A percentile compares a stretch with the other conserved stretches of the same genome.
Evolutionary conservation across 345 rosid species (phyloP).

Genomic region (Salix caprea): DNA sequence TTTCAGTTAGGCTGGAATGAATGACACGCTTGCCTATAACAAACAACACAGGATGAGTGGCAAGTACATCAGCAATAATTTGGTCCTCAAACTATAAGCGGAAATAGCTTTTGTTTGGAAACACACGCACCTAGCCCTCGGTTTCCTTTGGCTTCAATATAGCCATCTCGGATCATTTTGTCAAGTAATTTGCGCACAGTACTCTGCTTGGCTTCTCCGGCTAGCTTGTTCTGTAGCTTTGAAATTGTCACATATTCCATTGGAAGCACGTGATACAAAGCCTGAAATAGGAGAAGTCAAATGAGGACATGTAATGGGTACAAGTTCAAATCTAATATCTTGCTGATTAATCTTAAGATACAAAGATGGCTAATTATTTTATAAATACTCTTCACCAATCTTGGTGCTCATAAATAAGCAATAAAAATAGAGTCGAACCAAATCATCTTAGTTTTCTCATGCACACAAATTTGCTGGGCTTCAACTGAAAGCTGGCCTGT

Average conservation of each 20-base stretch:
- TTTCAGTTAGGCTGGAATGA: constrained; percentile 60
- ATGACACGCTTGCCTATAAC: constrained; percentile 78
- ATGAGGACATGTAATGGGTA: constrained; percentile 9
- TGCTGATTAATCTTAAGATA: neutral
- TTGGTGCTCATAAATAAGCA: neutral
- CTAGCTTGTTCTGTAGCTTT: constrained; percentile 73
- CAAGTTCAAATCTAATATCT: neutral
- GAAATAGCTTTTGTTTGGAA: constrained; percentile 6
- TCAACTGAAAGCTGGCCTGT: neutral
- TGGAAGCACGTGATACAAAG: constrained; percentile 76
- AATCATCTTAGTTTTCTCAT: neutral
- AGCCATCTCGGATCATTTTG: constrained; percentile 75
- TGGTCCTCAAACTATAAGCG: neutral
- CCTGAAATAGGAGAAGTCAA: constrained; percentile 37
- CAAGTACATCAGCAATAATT: constrained; percentile 1
- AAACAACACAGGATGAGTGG: constrained; percentile 5
- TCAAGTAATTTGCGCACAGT: constrained; percentile 62
- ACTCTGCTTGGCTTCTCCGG: constrained; percentile 64
- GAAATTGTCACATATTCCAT: constrained; percentile 63
- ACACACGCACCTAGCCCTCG: constrained; percentile 70
- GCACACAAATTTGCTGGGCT: neutral
- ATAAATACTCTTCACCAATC: neutral
- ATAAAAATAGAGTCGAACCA: neutral
- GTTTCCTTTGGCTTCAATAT: constrained; percentile 64
- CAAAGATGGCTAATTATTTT: neutral